Evolutionary conservation across 306 rosid species (phyloP), one percentile per base, ranked within the genome.

Genomic region (Clitoria ternatea): DNA sequence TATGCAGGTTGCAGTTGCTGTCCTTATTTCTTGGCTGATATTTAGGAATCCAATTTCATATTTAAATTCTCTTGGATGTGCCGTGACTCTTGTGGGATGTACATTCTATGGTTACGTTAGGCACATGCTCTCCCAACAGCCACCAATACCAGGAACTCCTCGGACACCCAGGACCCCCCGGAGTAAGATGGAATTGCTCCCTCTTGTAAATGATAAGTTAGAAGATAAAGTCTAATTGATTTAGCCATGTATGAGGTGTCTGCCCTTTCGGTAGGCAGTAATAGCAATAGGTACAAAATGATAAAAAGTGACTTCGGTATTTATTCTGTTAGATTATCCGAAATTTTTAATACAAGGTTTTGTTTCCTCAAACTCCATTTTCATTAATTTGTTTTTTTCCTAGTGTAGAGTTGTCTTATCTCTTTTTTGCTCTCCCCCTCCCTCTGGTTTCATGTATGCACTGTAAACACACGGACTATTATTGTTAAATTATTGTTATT

Each of bases 141-240:
- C 81, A n/a, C 70, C 85, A 35, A 61, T 77, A 40, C 82, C 82
- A 0, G 95, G 92, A 80, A 88, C 96, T 15, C 96, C 96, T 27
- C 80, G 90, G n/a, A 90, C 98, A 6, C 90, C 98, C 12, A 79
- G 94, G 35, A 93, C 97, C 29, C 97, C 98, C 24, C 77, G 93
- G 24, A 85, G 70, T 80, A 96, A 80, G 75, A 77, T 83, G 84
- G 98, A 94, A 90, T 73, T 90, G 80, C 87, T 75, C 48, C 97
- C 98, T 39, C 97, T 94, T 80, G 97, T 94, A 87, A 93, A 88
- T 86, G 98, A 94, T 69, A 94, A 89, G 77, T 69, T 89, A 83
- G 97, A 90, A 82, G 89, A 90, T 48, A 90, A 89, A 82, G 81
- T 87, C 80, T 94, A 62, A 77, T 63, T 47, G 33, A 10, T 40